These are phyloP conservation scores for fission yeast (Schizosaccharomyces pombe) DNA, from an alignment of 805 yeast genomes.

Conservation along the genomic window DNA sequence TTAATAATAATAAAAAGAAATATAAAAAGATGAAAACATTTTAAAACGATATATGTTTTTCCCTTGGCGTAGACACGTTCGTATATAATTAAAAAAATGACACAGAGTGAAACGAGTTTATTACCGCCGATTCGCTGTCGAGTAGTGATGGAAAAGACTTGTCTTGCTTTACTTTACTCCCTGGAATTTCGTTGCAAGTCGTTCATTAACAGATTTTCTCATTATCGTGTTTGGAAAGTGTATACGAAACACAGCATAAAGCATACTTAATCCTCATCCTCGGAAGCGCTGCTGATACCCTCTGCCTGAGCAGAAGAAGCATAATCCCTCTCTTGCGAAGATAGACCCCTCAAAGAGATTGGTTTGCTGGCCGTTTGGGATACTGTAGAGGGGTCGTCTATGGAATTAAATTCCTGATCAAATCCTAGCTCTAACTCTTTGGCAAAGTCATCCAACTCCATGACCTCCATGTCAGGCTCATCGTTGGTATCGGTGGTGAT, in stretches of 20 bases:
- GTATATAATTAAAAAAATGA: too few species aligned
- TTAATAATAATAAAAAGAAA: too few species aligned
- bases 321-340: neutral
- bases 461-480: neutral
- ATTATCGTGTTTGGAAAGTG: neutral
- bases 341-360: neutral
- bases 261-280: neutral
- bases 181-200: too few species aligned
- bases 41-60: too few species aligned
- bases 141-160: too few species aligned
- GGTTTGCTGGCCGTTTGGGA: neutral
- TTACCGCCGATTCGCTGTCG: too few species aligned
- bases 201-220: neutral
- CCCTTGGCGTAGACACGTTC: too few species aligned
- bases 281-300: neutral
- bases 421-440: neutral
- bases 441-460: conserved; percentile 1
- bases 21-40: too few species aligned
- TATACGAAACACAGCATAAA: neutral
- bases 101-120: too few species aligned
- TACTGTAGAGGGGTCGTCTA: too few species aligned
- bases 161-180: too few species aligned
- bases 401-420: neutral
- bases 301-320: neutral
- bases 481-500: neutral